Conservation (phyloP, 805 yeast species). For the Komagataella ulmi region DNA sequence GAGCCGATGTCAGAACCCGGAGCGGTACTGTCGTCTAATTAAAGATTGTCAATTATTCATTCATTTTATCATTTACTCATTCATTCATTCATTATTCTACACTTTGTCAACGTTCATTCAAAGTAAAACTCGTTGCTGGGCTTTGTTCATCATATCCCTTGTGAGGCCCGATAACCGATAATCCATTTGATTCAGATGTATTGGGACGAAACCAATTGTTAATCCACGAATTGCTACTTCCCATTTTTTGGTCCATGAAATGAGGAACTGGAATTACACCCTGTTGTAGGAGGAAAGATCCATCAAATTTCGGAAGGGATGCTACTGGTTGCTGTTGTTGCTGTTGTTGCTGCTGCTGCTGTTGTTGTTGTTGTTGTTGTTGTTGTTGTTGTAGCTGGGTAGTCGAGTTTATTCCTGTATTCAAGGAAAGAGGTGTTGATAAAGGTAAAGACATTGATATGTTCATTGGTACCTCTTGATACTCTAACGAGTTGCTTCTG, state of each 20-base stretch:
- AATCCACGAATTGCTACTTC: background rate
- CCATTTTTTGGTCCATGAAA: background rate
- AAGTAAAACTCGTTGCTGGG: background rate
- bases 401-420: background rate
- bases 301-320: background rate
- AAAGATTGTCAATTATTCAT: background rate
- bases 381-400: background rate
- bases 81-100: background rate
- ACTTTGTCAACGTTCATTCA: background rate
- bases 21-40: background rate
- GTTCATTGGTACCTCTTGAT: background rate
- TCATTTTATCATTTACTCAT: background rate
- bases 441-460: background rate
- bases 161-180: background rate
- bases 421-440: background rate
- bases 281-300: background rate
- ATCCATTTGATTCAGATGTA: background rate
- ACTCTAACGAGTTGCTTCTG: constrained; percentile 5
- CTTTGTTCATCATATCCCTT: background rate
- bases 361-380: constrained; percentile 1
- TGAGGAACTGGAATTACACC: background rate
- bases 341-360: constrained; percentile 1
- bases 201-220: background rate
- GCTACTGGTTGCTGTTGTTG: background rate
- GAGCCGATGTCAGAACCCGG: background rate